Evolutionary conservation across 371 early-diverging fungal species (phyloP), one percentile per base, ranked within the genome.

Genomic region (Mucor piriformis): DNA sequence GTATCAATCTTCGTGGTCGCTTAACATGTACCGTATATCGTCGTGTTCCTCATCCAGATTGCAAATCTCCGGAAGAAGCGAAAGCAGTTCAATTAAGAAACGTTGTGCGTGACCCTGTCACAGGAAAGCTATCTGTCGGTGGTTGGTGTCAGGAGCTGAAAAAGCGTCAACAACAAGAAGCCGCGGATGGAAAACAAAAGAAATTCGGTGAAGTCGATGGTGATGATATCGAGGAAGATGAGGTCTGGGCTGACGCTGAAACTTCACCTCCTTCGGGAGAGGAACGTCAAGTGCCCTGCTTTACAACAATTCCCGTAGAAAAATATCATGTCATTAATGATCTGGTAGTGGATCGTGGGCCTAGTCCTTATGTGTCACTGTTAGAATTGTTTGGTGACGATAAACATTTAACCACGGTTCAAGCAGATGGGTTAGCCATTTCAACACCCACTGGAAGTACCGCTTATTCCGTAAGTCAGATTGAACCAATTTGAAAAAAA

Each of bases 381-480:
- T 73, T 98, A 32, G 97, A 98, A 66, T 74, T 98, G 15, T 97
- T 90, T 76, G 96, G 93, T 27, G 94, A 93, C 54, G 90, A 92
- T 49, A 76, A 83, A 53, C 94, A 91, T 51, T 69, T 94, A 54
- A 93, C 94, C 3, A 89, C 89, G 0, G 87, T 92, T 0, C 91
- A 91, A 64, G 94, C 95, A 0, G 98, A 98, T 61, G 98, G 98
- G 0, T 75, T 98, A 61, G 91, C 92, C 25, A 79, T 98, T 33
- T 86, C 95, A 1, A 97, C 98, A 0, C 96, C 97, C 0, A 97
- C 98, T 0, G 98, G 98, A n/a, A 95, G 95, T 4, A 97, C 98
- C 0, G 98, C 98, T 1, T 97, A 97, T 66, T 92, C 92, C 15
- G 84, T 91, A 77, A 29, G 29, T 8, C 29, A n/a, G n/a, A n/a